Percentiles rank a stretch among this genome's conserved stretches.
Conservation (phyloP, 1,284 basidiomycete species). For the Pseudomicrostroma phylloplanum region DNA sequence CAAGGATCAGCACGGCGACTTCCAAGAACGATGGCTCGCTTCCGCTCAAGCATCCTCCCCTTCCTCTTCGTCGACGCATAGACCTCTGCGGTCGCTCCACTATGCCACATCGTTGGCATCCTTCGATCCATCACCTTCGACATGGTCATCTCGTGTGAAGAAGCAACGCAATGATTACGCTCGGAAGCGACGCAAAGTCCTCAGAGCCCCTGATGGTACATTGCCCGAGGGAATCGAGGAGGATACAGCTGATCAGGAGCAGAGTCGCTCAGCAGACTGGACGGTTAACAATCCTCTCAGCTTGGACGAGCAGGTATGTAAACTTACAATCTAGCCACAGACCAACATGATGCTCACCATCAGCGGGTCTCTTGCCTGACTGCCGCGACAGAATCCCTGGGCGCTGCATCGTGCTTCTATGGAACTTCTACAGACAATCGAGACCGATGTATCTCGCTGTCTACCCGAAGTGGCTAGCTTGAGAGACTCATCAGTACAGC, state of each 20-base stretch:
- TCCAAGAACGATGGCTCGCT: no score
- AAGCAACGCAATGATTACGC: neutral
- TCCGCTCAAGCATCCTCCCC: neutral
- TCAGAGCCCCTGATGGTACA: conserved; percentile 13
- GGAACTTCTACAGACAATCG: conserved; percentile 28
- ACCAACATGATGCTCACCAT: no score
- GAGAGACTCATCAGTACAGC: neutral
- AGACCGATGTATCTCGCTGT: conserved; percentile 35
- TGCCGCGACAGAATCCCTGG: conserved; percentile 28
- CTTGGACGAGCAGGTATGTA: conserved; percentile 9
- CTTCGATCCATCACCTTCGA: neutral
- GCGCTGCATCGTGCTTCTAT: conserved; percentile 28
- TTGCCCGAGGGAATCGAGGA: conserved; percentile 6
- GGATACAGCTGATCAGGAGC: neutral
- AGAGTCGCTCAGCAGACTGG: conserved; percentile 16
- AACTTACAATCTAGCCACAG: no score
- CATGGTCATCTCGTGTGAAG: neutral
- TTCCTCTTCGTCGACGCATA: neutral
- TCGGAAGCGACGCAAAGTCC: conserved; percentile 1
- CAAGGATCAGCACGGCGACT: no score
- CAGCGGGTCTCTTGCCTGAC: no score
- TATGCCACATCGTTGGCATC: neutral
- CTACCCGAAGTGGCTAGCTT: conserved; percentile 29
- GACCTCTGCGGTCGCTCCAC: neutral
- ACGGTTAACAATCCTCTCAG: conserved; percentile 43